Conservation (phyloP, 2,329 filamentous ascomycete species). For the Pseudogymnoascus sp. region DNA sequence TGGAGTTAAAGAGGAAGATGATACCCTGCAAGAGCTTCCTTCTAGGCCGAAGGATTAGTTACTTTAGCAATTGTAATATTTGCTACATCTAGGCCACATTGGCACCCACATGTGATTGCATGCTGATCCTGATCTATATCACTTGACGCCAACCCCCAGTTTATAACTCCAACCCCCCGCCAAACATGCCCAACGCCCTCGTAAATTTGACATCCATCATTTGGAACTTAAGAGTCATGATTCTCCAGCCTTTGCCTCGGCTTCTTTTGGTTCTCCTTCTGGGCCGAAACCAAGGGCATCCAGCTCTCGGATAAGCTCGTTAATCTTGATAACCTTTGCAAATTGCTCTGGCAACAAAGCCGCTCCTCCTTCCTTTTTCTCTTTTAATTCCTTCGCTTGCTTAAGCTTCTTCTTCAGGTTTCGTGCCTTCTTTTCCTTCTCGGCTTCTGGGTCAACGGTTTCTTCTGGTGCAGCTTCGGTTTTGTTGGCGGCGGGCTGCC, state of each 20-base stretch:
- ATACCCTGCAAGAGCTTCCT: conserved; percentile 3
- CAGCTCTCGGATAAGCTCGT: conserved; percentile 82
- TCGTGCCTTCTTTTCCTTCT: conserved; percentile 86
- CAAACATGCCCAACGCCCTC: conserved; percentile 1
- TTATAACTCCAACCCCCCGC: not conserved
- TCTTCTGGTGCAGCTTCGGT: conserved; percentile 32
- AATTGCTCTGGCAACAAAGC: conserved; percentile 85
- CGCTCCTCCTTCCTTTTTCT: conserved; percentile 83
- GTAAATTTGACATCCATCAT: conserved; percentile 5
- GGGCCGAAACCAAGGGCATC: conserved; percentile 76
- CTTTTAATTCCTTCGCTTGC: conserved; percentile 82
- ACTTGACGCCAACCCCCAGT: not conserved
- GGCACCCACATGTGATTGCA: not conserved
- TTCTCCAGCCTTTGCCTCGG: conserved; percentile 10
- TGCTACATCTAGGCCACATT: not conserved
- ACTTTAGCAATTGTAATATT: not conserved
- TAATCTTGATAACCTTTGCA: conserved; percentile 95
- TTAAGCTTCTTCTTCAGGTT: conserved; percentile 91
- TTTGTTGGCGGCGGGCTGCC: conserved; percentile 18
- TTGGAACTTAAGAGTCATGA: not conserved
- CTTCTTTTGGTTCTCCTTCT: conserved; percentile 59
- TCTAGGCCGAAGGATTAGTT: conserved; percentile 6
- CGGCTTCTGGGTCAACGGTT: conserved; percentile 58
- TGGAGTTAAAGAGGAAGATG: not conserved
- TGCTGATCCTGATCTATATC: not conserved